Evolutionary conservation across 1,284 basidiomycete species (phyloP).

Genomic region (Moniliophthora roreri): DNA sequence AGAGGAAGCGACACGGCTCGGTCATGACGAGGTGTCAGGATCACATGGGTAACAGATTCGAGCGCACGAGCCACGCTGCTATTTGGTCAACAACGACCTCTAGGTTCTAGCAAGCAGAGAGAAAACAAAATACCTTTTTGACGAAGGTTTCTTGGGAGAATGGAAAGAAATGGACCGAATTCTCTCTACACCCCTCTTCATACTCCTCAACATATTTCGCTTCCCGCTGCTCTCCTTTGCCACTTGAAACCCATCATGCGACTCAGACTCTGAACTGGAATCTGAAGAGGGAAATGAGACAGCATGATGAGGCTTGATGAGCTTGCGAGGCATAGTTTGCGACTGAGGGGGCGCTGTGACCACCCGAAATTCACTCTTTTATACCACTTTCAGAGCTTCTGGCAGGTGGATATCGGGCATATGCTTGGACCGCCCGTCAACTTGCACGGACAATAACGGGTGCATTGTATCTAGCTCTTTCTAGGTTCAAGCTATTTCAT

Average conservation of each 20-base stretch:
- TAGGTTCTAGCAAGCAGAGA: background rate
- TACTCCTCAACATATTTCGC: background rate
- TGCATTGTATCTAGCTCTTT: background rate
- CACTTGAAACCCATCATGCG: background rate
- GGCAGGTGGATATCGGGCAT: background rate
- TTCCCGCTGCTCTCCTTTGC: background rate
- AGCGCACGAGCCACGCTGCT: background rate
- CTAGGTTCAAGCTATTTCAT: background rate
- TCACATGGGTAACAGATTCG: too few relatives aligned
- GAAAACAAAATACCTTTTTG: background rate
- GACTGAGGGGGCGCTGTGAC: background rate
- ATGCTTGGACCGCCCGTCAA: background rate
- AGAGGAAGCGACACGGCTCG: too few relatives aligned
- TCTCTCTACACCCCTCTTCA: constrained; percentile 1
- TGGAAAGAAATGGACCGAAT: background rate
- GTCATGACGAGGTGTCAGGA: too few relatives aligned
- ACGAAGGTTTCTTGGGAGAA: constrained; percentile 1
- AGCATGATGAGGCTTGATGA: background rate
- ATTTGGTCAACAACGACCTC: background rate
- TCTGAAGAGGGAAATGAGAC: constrained; percentile 2
- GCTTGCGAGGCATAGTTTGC: background rate
- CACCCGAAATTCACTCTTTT: background rate
- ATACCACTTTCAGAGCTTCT: background rate
- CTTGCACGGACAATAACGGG: background rate
- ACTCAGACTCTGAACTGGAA: background rate